These are phyloP conservation scores for Ustilago nuda DNA, from an alignment of 1,284 basidiomycete species.

Conservation along the genomic window DNA sequence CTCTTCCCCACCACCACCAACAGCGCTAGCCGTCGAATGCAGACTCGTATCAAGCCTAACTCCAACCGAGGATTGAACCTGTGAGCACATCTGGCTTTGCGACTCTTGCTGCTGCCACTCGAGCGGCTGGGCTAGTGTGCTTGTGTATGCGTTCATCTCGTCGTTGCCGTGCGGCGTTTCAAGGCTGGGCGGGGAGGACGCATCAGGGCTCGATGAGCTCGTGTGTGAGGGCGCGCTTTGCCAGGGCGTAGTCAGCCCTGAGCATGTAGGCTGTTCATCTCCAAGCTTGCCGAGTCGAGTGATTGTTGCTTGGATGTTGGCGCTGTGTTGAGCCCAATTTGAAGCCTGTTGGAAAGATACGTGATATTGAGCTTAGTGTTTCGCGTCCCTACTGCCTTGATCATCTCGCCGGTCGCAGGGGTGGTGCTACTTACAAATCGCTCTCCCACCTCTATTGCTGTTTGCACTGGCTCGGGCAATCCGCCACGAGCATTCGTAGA, in stretches of 20 bases:
- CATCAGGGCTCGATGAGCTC: conserved; percentile 11
- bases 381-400: background rate
- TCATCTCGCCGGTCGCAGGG: no score
- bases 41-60: background rate
- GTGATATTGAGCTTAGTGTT: background rate
- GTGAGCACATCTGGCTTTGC: background rate
- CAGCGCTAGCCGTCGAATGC: background rate
- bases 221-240: conserved; percentile 6
- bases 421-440: conserved; percentile 14
- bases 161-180: conserved; percentile 3
- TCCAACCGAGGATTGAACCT: background rate
- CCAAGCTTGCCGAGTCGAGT: conserved; percentile 4
- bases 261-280: conserved; percentile 1
- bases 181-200: background rate
- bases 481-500: conserved; percentile 9
- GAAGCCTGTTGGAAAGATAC: conserved; percentile 8
- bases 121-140: background rate
- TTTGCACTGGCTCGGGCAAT: conserved; percentile 4
- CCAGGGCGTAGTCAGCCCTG: conserved; percentile 22
- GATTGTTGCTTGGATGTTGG: conserved; percentile 10
- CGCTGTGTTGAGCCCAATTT: conserved; percentile 18
- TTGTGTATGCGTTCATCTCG: background rate
- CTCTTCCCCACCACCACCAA: background rate
- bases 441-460: conserved; percentile 23
- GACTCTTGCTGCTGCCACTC: background rate